Base-by-base conservation (phyloP, 306 rosid genomes). In the Medicago truncatula region DNA sequence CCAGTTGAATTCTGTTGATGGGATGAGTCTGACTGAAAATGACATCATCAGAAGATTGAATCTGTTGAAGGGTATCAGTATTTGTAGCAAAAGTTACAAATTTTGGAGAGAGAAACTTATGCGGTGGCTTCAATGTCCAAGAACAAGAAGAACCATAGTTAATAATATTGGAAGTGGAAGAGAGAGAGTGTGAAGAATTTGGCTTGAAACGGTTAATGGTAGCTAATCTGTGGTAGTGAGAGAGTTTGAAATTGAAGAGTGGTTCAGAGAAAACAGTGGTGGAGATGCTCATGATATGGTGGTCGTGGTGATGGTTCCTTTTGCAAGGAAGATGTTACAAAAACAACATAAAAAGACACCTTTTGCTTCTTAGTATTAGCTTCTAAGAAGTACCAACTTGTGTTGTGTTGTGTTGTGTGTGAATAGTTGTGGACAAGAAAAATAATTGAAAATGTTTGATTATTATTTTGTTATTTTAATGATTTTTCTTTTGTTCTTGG, bases 221-320 rank as follows among this genome's bases (percentile, higher is more conserved):
- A 36, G 53, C 43, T 28, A 40, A 70, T 70, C 82, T 76, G 11
- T 74, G 66, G 66, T 59, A 50, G 4, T 73, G 67, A 73, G 56
- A 40, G 20, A 58, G 80, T 44, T 64, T 79, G 74, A 87, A 61
- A 70, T 59, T 74, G 65, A 87, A 66, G 52, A 89, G 76, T 66
- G 93, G 88, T 46, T 88, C 87, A 10, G 82, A 28, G 38, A 83
- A 67, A 77, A 88, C 75, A 74, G 91, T 69, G 78, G 89, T 77
- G 78, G 92, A 78, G 97, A 95, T 89, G 89, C 73, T 66, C 99
- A 92, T 94, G 87, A 78, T 63, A 64, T 62, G 72, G 16, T 11
- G 11, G 70, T 36, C 23, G 56, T 43, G 52, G 65, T 16, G 67
- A 20, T 36, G 28, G 54, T 73, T 80, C 70, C 75, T 58, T 69